Evolutionary conservation across 305 asterid species (phyloP).

Genomic region (Fraxinus albicans): DNA sequence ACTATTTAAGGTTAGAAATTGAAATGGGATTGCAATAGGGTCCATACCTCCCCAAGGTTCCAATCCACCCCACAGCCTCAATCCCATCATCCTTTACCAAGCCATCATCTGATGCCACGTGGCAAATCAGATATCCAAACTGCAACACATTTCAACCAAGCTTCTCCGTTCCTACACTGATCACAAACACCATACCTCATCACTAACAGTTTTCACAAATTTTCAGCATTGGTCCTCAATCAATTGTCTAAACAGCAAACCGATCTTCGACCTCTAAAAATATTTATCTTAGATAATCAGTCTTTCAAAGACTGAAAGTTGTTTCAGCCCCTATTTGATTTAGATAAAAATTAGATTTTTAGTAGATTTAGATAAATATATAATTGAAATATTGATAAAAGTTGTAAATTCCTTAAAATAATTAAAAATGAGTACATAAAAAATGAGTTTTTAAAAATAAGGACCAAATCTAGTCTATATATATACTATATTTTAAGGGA

Average conservation of each 20-base stretch:
- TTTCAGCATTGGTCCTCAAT: not conserved
- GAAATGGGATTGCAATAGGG: not conserved
- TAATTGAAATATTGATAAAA: too few relatives aligned
- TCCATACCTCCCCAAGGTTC: conserved; percentile 10
- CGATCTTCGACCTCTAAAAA: not conserved
- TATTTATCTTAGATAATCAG: not conserved
- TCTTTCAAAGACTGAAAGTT: not conserved
- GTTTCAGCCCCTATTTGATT: not conserved
- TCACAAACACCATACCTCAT: conserved; percentile 37
- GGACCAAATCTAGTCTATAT: too few relatives aligned
- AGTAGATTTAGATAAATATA: not conserved
- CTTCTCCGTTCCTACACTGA: conserved; percentile 35
- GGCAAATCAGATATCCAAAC: conserved; percentile 42
- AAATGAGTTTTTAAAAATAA: too few relatives aligned
- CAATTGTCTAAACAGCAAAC: not conserved
- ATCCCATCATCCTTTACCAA: conserved; percentile 29
- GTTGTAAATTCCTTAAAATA: too few relatives aligned
- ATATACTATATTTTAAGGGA: too few relatives aligned
- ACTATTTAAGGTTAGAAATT: not conserved
- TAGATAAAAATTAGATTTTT: not conserved
- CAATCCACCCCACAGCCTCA: conserved; percentile 22
- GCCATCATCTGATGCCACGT: conserved; percentile 41
- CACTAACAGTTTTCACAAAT: not conserved
- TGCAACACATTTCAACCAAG: conserved; percentile 38
- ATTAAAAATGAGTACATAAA: too few relatives aligned